Conservation (phyloP, 805 yeast genomes). For the Sugiyamaella valdiviana region DNA sequence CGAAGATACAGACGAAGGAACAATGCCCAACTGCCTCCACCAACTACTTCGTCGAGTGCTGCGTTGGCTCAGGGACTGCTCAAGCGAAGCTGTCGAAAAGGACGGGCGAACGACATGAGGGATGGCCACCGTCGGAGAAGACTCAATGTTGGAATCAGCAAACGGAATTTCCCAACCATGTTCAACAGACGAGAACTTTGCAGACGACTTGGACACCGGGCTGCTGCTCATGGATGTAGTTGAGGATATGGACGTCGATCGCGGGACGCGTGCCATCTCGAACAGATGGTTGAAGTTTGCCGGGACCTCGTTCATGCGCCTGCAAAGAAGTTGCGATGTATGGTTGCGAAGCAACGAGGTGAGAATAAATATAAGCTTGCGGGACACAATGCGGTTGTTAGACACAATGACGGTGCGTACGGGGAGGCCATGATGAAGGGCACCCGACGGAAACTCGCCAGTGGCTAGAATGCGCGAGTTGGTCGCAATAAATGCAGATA, state of each 20-base stretch:
- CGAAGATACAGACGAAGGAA: background rate
- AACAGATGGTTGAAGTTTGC: background rate
- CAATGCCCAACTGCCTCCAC: background rate
- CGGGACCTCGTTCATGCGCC: background rate
- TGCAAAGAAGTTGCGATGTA: slow-evolving; percentile 7
- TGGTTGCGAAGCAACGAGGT: slow-evolving; percentile 17
- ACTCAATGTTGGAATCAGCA: slow-evolving; percentile 9
- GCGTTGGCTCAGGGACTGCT: slow-evolving; percentile 13
- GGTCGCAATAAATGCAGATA: slow-evolving; percentile 13
- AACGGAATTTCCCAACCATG: slow-evolving; percentile 22
- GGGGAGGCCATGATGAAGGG: background rate
- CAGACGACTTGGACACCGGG: slow-evolving; percentile 5
- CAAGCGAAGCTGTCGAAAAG: slow-evolving; percentile 19
- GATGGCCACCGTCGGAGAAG: slow-evolving; percentile 17
- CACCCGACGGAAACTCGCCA: background rate
- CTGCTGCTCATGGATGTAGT: background rate
- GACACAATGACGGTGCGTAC: slow-evolving; percentile 19
- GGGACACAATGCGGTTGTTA: slow-evolving; percentile 18
- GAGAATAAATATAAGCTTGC: slow-evolving; percentile 20
- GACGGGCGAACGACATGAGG: slow-evolving; percentile 23
- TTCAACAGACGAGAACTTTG: slow-evolving; percentile 9
- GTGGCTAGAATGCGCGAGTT: background rate
- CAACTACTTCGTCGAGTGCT: background rate
- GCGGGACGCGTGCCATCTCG: background rate
- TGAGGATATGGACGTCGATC: slow-evolving; percentile 4